These are phyloP conservation scores for Scedosporium minutisporum DNA, from an alignment of 2,329 filamentous ascomycete genomes.

Conservation along the genomic window DNA sequence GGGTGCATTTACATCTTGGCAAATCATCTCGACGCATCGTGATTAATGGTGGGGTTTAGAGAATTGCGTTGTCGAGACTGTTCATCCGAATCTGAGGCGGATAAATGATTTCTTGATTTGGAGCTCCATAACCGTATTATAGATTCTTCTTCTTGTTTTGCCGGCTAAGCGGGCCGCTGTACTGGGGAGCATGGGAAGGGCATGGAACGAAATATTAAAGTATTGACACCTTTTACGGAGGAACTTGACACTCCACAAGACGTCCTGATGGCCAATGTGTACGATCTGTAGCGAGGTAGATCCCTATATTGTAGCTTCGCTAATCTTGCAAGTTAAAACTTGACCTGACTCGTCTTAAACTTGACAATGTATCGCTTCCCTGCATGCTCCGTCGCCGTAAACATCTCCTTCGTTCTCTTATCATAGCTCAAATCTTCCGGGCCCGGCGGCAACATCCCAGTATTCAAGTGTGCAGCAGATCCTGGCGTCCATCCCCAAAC, in stretches of 20 bases:
- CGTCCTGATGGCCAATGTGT: no score
- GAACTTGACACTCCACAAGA: no score
- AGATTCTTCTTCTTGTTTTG: background rate
- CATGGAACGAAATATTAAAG: no score
- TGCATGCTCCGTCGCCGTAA: slow-evolving; percentile 11
- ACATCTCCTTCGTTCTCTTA: slow-evolving; percentile 12
- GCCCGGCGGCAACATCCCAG: slow-evolving; percentile 15
- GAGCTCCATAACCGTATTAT: background rate
- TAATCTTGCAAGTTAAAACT: background rate
- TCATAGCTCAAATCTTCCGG: slow-evolving; percentile 25
- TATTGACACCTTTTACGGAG: no score
- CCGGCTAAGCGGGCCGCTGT: background rate
- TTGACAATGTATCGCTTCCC: slow-evolving; percentile 4
- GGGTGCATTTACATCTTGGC: background rate
- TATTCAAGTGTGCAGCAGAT: slow-evolving; percentile 12
- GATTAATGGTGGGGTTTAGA: background rate
- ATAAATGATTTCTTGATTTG: background rate
- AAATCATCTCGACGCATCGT: background rate
- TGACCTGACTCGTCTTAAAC: background rate
- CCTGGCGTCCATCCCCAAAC: slow-evolving; percentile 22
- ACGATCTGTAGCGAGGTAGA: no score
- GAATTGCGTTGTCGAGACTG: background rate
- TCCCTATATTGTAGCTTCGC: no score
- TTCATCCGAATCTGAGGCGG: background rate
- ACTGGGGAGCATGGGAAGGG: no score